Conservation (phyloP, 2,329 filamentous ascomycete genomes). For the Zymoseptoria pseudotritici region DNA sequence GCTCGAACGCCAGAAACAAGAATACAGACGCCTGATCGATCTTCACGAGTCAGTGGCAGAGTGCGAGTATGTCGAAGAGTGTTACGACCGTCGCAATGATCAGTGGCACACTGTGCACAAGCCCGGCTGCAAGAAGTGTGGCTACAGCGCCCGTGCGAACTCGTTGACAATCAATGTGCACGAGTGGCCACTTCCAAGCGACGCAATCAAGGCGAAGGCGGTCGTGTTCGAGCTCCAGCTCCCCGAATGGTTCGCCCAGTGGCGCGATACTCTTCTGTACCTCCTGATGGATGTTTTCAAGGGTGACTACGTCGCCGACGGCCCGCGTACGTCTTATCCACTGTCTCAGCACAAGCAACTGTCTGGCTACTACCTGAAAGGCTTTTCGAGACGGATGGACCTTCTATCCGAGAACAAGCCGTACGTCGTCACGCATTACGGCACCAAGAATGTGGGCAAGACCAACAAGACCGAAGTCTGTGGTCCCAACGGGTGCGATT, state of each 20-base stretch:
- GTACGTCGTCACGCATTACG: background rate
- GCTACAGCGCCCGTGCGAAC: background rate
- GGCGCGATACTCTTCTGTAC: constrained; percentile 35
- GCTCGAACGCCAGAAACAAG: constrained; percentile 18
- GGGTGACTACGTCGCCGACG: background rate
- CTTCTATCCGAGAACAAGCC: background rate
- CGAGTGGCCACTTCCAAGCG: constrained; percentile 43
- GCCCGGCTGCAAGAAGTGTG: background rate
- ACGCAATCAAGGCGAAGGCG: constrained; percentile 30
- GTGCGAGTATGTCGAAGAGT: background rate
- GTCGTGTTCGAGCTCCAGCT: constrained; percentile 46
- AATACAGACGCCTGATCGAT: background rate
- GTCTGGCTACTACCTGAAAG: background rate
- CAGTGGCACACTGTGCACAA: background rate
- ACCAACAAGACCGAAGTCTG: background rate
- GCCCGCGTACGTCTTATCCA: background rate
- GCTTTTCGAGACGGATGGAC: background rate
- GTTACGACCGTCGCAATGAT: background rate
- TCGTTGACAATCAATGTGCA: constrained; percentile 24
- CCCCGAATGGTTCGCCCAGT: constrained; percentile 40
- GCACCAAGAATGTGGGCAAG: background rate
- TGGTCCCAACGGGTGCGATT: background rate
- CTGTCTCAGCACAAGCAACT: background rate
- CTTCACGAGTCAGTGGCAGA: background rate
- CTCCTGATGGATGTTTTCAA: background rate